Evolutionary conservation across 2,329 filamentous ascomycete species (phyloP).

Genomic region (Rugonectria rugulosa): DNA sequence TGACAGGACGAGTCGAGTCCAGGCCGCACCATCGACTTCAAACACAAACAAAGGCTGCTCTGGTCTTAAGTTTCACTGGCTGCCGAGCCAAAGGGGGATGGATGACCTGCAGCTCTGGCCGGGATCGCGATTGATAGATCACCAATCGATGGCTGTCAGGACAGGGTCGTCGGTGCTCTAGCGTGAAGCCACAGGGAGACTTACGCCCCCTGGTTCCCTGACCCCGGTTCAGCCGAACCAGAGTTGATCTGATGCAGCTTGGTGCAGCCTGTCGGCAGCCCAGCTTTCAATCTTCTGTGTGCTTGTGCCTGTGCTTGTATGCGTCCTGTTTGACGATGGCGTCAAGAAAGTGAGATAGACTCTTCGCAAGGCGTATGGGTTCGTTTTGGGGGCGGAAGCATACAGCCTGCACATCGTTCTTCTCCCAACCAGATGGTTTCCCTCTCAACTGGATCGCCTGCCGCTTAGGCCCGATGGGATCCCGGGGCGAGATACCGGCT

Average conservation of each 20-base stretch:
- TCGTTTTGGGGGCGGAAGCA: background rate
- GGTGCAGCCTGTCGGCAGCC: background rate
- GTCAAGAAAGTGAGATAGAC: slow-evolving; percentile 1
- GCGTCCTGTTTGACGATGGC: background rate
- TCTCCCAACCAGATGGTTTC: slow-evolving; percentile 7
- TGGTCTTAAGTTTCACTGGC: slow-evolving; percentile 5
- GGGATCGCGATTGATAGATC: slow-evolving; percentile 16
- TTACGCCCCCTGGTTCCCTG: background rate
- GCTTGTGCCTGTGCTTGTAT: too few species aligned
- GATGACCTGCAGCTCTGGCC: slow-evolving; percentile 22
- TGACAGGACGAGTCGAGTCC: background rate
- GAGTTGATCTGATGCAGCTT: background rate
- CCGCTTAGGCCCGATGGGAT: too few species aligned
- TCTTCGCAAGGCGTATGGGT: slow-evolving; percentile 4
- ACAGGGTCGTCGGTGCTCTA: slow-evolving; percentile 12
- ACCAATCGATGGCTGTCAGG: slow-evolving; percentile 15
- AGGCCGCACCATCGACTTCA: background rate
- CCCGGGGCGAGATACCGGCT: background rate
- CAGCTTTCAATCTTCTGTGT: background rate
- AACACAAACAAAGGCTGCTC: slow-evolving; percentile 10
- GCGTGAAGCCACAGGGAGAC: background rate
- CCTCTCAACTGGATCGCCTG: background rate
- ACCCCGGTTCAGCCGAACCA: background rate
- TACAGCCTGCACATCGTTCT: background rate
- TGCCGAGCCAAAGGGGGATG: slow-evolving; percentile 2